Conservation (phyloP, 108 stramenopile species). For the Nitzschia sp. region DNA sequence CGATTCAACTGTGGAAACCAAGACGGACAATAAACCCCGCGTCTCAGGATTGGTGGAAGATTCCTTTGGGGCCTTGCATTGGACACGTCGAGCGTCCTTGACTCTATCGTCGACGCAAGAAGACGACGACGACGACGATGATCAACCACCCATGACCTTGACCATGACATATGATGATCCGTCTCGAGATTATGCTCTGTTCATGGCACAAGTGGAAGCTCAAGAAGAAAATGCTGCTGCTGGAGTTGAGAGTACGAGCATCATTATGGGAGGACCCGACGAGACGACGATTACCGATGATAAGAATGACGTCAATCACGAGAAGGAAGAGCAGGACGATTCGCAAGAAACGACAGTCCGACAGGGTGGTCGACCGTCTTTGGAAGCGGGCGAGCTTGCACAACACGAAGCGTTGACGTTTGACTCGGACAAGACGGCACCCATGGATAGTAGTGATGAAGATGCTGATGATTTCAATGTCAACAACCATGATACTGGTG, state of each 20-base stretch:
- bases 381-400: background rate
- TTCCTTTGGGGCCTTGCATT: conserved; percentile 30
- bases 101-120: background rate
- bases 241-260: background rate
- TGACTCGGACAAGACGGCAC: background rate
- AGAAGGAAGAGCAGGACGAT: background rate
- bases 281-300: no score
- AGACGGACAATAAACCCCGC: background rate
- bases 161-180: background rate
- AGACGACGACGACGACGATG: background rate
- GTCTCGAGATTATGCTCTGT: no score
- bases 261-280: no score
- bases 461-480: background rate
- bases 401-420: background rate
- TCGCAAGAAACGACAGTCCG: background rate
- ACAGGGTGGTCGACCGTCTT: background rate
- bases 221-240: background rate
- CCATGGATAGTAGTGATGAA: background rate
- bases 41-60: conserved; percentile 18
- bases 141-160: background rate
- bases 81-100: background rate
- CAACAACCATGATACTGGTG: background rate
- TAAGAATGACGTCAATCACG: no score
- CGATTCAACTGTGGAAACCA: background rate
- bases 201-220: conserved; percentile 1